These are phyloP conservation scores for Wickerhamomyces sp. DNA, from an alignment of 1,139 yeast genomes.

Conservation along the genomic window DNA sequence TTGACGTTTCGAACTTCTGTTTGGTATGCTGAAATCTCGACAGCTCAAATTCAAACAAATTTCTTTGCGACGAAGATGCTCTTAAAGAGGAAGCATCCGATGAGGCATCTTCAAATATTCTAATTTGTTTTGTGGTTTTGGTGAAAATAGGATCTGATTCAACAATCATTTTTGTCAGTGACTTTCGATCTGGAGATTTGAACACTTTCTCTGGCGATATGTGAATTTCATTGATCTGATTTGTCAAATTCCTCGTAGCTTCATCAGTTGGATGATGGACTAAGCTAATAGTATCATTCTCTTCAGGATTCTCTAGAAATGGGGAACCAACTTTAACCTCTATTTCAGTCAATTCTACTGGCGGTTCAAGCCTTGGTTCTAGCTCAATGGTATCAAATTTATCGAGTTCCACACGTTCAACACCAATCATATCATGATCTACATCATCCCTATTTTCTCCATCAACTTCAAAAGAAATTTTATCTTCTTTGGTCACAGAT, in stretches of 20 bases:
- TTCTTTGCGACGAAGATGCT: slow-evolving; percentile 3
- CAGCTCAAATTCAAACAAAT: slow-evolving; percentile 17
- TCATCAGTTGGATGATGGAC: slow-evolving; percentile 11
- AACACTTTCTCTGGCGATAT: slow-evolving; percentile 18
- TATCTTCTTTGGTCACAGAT: slow-evolving; percentile 25
- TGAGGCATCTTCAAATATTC: slow-evolving; percentile 20
- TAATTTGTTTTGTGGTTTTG: slow-evolving; percentile 12
- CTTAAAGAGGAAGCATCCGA: background rate
- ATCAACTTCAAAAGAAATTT: slow-evolving; percentile 20
- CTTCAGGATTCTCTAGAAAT: slow-evolving; percentile 15
- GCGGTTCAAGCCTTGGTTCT: background rate
- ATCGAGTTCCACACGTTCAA: background rate
- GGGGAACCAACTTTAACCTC: slow-evolving; percentile 12
- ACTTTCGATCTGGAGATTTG: slow-evolving; percentile 9
- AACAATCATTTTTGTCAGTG: slow-evolving; percentile 19
- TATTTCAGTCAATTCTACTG: background rate
- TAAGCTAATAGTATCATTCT: slow-evolving; percentile 8
- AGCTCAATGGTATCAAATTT: background rate
- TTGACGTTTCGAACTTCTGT: slow-evolving; percentile 5
- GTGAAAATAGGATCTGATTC: slow-evolving; percentile 23
- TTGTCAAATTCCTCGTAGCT: slow-evolving; percentile 16
- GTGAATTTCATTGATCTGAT: slow-evolving; percentile 16
- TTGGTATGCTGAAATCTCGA: slow-evolving; percentile 7
- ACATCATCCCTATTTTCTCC: background rate
- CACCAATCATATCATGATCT: background rate